phyloP scores from a whole-genome alignment of 1,284 basidiomycete genomes.

The Papiliotrema laurentii region DNA sequence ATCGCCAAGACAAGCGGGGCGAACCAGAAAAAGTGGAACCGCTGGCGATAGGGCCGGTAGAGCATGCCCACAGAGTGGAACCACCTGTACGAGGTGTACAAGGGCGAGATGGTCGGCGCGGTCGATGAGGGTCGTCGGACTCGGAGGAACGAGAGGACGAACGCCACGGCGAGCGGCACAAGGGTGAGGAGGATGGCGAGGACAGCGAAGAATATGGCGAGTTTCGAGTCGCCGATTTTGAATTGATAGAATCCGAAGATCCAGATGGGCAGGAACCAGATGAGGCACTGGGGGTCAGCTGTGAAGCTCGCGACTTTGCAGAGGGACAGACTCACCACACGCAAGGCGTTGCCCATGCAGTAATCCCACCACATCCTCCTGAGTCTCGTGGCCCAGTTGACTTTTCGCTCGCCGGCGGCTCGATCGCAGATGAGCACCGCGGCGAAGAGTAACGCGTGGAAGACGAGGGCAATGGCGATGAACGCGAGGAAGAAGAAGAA shows the following conservation, averaged over 20 bases:
- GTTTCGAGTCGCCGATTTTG: constrained; percentile 77
- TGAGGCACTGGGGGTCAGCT: constrained; percentile 54
- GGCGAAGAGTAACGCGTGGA: constrained; percentile 57
- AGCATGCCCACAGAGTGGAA: constrained; percentile 45
- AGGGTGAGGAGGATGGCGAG: constrained; percentile 58
- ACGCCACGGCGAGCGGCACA: constrained; percentile 51
- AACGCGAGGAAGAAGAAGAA: constrained; percentile 68
- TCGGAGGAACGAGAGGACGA: constrained; percentile 30
- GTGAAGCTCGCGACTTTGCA: background rate
- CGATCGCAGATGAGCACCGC: constrained; percentile 46
- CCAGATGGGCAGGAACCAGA: constrained; percentile 63
- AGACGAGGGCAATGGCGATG: constrained; percentile 55
- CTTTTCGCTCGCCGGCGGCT: constrained; percentile 20
- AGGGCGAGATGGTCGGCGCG: constrained; percentile 30
- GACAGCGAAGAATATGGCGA: constrained; percentile 63
- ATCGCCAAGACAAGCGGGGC: constrained; percentile 44
- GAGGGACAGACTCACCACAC: constrained; percentile 30
- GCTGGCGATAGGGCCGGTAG: constrained; percentile 48
- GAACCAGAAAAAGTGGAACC: constrained; percentile 51
- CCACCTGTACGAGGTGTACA: constrained; percentile 44
- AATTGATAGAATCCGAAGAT: constrained; percentile 83
- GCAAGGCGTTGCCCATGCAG: constrained; percentile 44
- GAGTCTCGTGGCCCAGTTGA: constrained; percentile 41
- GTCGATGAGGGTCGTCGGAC: constrained; percentile 28
- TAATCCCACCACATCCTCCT: constrained; percentile 54